These are phyloP conservation scores for Mycena chlorophos DNA, from an alignment of 768 basidiomycete genomes.

Conservation along the genomic window DNA sequence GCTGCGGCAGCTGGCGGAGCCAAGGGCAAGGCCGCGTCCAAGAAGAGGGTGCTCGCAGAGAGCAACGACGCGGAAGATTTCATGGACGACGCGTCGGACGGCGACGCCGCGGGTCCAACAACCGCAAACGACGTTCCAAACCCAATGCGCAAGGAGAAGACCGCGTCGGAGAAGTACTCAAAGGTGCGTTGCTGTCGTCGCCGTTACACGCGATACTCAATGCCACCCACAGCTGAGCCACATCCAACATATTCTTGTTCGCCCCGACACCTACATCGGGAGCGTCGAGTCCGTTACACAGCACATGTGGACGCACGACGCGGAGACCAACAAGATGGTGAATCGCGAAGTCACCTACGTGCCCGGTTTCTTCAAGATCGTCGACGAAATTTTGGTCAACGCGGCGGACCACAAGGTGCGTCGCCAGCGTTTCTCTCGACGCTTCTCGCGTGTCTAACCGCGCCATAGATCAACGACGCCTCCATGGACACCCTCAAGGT, in stretches of 20 bases:
- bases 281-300: constrained; percentile 89
- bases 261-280: constrained; percentile 95
- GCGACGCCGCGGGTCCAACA: constrained; percentile 32
- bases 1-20: constrained; percentile 36
- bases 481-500: constrained; percentile 92
- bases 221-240: constrained; percentile 70
- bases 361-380: constrained; percentile 98
- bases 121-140: constrained; percentile 21
- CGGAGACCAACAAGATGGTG: constrained; percentile 80
- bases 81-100: constrained; percentile 40
- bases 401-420: constrained; percentile 97
- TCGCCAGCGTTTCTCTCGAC: constrained; percentile 2
- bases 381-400: constrained; percentile 98
- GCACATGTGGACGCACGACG: constrained; percentile 92
- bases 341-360: constrained; percentile 85
- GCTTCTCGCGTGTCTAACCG: background rate
- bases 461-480: constrained; percentile 79
- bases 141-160: constrained; percentile 68
- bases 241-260: constrained; percentile 90
- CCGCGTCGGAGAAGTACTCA: constrained; percentile 85
- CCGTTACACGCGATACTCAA: constrained; percentile 2
- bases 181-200: constrained; percentile 55
- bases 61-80: constrained; percentile 61
- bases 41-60: constrained; percentile 71
- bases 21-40: constrained; percentile 56